Evolutionary conservation across 2,329 filamentous ascomycete genomes (phyloP).

Genomic region (Dryadomyces quercivorus): DNA sequence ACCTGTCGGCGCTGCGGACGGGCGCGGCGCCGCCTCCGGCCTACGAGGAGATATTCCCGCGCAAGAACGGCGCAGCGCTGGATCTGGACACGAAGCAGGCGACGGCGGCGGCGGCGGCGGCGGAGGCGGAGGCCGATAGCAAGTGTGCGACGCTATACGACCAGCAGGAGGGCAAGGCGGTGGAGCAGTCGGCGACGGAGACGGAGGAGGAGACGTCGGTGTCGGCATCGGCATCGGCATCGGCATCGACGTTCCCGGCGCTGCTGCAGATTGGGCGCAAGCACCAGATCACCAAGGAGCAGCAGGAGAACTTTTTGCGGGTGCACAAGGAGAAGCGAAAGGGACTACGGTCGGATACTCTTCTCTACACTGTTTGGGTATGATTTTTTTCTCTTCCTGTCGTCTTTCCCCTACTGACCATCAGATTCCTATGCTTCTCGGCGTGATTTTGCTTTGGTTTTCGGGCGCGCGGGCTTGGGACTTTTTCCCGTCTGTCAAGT

Average conservation of each 20-base stretch:
- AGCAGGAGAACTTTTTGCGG: slow-evolving; percentile 50
- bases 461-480: slow-evolving; percentile 10
- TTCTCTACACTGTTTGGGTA: slow-evolving; percentile 60
- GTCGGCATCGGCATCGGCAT: not conserved
- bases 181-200: slow-evolving; percentile 14
- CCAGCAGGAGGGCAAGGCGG: slow-evolving; percentile 11
- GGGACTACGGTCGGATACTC: slow-evolving; percentile 49
- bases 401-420: not conserved
- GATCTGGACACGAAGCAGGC: slow-evolving; percentile 43
- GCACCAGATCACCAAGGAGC: slow-evolving; percentile 51
- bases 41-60: slow-evolving; percentile 61
- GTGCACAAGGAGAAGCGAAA: slow-evolving; percentile 52
- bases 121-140: slow-evolving; percentile 44
- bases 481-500: slow-evolving; percentile 10
- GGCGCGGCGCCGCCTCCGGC: slow-evolving; percentile 51
- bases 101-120: slow-evolving; percentile 44
- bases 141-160: slow-evolving; percentile 18
- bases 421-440: slow-evolving; percentile 12
- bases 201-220: not conserved
- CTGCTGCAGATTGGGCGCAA: slow-evolving; percentile 50
- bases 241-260: slow-evolving; percentile 20
- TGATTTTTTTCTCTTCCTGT: slow-evolving; percentile 11
- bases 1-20: slow-evolving; percentile 38
- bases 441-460: slow-evolving; percentile 12
- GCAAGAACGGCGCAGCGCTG: slow-evolving; percentile 16